Evolutionary conservation across 2,329 filamentous ascomycete species (phyloP).

Genomic region (Xenoacremonium recifei): DNA sequence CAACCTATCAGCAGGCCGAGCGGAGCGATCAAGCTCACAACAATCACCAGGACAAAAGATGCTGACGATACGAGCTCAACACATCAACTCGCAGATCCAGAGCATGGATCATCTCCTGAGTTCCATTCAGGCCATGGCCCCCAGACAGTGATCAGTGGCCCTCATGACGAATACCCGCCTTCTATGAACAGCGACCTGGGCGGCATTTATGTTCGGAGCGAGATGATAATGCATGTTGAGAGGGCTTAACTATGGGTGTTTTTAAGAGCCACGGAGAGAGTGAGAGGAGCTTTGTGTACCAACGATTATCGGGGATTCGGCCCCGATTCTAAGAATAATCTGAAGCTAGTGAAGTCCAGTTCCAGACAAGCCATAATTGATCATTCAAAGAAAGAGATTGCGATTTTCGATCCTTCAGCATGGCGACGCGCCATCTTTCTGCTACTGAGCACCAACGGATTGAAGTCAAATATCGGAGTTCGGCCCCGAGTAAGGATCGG

Average conservation of each 20-base stretch:
- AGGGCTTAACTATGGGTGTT: neutral
- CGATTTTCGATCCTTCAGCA: too few relatives aligned
- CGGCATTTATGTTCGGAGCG: slow-evolving; percentile 13
- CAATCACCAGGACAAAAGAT: slow-evolving; percentile 11
- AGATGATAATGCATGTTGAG: slow-evolving; percentile 11
- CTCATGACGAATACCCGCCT: slow-evolving; percentile 16
- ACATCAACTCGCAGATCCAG: slow-evolving; percentile 6
- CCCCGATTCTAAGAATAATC: too few relatives aligned
- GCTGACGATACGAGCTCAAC: slow-evolving; percentile 17
- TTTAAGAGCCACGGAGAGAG: too few relatives aligned
- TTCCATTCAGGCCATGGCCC: slow-evolving; percentile 9
- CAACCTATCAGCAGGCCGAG: slow-evolving; percentile 13
- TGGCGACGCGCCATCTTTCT: too few relatives aligned
- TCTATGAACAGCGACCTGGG: slow-evolving; percentile 13
- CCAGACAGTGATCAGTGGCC: slow-evolving; percentile 14
- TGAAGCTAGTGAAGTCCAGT: too few relatives aligned
- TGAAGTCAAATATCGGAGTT: too few relatives aligned
- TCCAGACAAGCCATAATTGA: too few relatives aligned
- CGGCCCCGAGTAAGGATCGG: too few relatives aligned
- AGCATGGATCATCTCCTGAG: slow-evolving; percentile 2
- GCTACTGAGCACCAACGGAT: too few relatives aligned
- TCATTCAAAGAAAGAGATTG: too few relatives aligned
- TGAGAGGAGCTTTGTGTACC: too few relatives aligned
- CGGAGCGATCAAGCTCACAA: slow-evolving; percentile 14
- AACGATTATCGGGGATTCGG: too few relatives aligned